Base-by-base conservation (phyloP, 106 monocot genomes). In the Allium cepa region DNA sequence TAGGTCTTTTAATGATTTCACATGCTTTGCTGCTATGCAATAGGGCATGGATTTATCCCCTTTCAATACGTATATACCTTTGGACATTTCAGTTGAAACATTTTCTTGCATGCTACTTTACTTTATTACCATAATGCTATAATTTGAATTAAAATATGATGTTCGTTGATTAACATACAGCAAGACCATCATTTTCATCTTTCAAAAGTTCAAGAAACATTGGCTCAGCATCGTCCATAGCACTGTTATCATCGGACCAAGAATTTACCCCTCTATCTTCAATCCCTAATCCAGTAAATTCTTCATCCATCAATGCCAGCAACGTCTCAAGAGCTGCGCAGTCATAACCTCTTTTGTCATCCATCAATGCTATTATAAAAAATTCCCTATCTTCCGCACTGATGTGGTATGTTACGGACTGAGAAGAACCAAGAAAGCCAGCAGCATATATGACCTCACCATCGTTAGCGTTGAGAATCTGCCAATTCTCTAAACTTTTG, bases 281-380 rank as follows among this genome's bases (percentile, higher is more conserved):
- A 75, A 91, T 86, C 12, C 83, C 66, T 49, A 88, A 91, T 68
- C 95, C 95, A 70, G 88, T 96, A 78, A 88, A 96, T 28, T 90
- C 95, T 84, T 91, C 95, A 84, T 96, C 95, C 90, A 96, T 96
- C 11, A 96, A 73, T 26, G 95, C 95, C 79, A 96, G 91, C 49
- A 96, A 74, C 88, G 91, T 96, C 95, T 94, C 73, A 15, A 1
- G 22, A 22, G 22, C 22, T 22, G 22, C 22, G 22, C 22, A 22
- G 22, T 1, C 22, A 22, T 22, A 59, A 22, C 22, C 22, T 0
- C 22, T 22, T 22, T 22, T 22, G 0, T 1, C 22, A 22, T 22
- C 22, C 22, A 22, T 22, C 22, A 22, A 22, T 22, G 22, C 22
- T 22, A 22, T 22, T 22, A 22, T 22, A 22, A 99, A 58, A 8